phyloP scores from a whole-genome alignment of 2,329 filamentous ascomycete genomes.

The Tolypocladium nubicola region DNA sequence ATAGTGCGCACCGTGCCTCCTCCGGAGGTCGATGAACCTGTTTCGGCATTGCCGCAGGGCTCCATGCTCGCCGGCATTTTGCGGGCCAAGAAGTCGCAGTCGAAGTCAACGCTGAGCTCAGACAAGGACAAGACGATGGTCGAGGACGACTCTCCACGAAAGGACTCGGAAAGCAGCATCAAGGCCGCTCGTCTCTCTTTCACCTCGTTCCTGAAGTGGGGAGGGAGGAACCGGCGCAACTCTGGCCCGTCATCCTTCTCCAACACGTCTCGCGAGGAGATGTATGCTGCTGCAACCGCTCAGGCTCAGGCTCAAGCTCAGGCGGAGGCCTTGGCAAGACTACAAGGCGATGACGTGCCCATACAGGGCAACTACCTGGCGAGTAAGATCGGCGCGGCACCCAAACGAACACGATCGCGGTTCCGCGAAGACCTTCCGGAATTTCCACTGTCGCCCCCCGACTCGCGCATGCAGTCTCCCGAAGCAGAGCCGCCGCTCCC shows the following conservation, averaged over 20 bases:
- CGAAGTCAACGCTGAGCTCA: slow-evolving; percentile 35
- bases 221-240: slow-evolving; percentile 45
- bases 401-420: slow-evolving; percentile 76
- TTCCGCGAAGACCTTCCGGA: slow-evolving; percentile 91
- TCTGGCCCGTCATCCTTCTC: slow-evolving; percentile 69
- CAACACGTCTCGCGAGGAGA: slow-evolving; percentile 84
- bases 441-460: slow-evolving; percentile 72
- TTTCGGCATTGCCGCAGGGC: slow-evolving; percentile 11
- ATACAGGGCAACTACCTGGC: slow-evolving; percentile 15
- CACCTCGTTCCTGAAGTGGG: slow-evolving; percentile 66
- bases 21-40: slow-evolving; percentile 10
- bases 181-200: slow-evolving; percentile 42
- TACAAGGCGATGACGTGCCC: slow-evolving; percentile 21
- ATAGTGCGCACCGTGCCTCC: neutral
- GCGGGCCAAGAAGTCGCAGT: slow-evolving; percentile 35
- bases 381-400: slow-evolving; percentile 34
- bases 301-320: slow-evolving; percentile 17
- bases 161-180: slow-evolving; percentile 43
- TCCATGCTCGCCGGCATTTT: slow-evolving; percentile 27
- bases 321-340: slow-evolving; percentile 21
- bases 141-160: slow-evolving; percentile 39
- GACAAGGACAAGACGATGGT: slow-evolving; percentile 32
- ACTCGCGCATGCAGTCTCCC: slow-evolving; percentile 70
- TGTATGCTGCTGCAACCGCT: slow-evolving; percentile 33
- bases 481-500: slow-evolving; percentile 43